Base-by-base conservation (phyloP, 495 filamentous ascomycete species). In the Bathelium albidoporum region DNA sequence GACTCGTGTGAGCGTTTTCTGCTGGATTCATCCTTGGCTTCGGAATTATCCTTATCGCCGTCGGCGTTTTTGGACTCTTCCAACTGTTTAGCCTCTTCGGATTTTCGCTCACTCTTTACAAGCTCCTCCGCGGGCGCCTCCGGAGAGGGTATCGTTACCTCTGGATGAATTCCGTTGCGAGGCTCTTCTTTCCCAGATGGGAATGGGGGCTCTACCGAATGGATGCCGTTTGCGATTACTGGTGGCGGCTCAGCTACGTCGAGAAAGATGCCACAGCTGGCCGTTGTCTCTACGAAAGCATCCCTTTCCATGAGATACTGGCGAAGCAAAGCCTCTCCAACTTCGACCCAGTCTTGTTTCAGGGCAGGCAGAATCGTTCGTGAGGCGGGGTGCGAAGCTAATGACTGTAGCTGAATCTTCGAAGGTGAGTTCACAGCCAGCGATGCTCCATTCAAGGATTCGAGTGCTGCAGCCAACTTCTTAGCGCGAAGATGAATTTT, bases 1-100 rank as follows among this genome's bases (percentile, higher is more conserved):
- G 77, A 75, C 32, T 86, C 86, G 29, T 83, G 82, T 0, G 85
- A 87, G n/a, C 85, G 80, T 71, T 88, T 88, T 52, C 84, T 77
- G 16, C 16, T 55, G 16, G 49, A 55, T 55, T 24, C 49, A 26
- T 55, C 49, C 24, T 29, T 55, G 22, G 49, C 24, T 29, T 66
- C 61, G 18, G 59, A 32, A 1, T 53, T 24, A 12, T 39, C 49
- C 28, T 66, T 61, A 11, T 65, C 20, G 24, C 22, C 49, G 5
- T 55, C 49, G 20, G 26, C 24, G 49, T 29, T 29, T 20, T 55
- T 55, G 20, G 24, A 29, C 24, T 55, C 49, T 28, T 55, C 24
- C 29, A 16, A 26, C 2, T n/a, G 24, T 29, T 29, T 55, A 9
- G 4, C 5, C 5, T 55, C 49, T 3, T 55, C 22, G 49, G 9